phyloP scores from a whole-genome alignment of 2,329 filamentous ascomycete species.

The Monosporascus sp. region DNA sequence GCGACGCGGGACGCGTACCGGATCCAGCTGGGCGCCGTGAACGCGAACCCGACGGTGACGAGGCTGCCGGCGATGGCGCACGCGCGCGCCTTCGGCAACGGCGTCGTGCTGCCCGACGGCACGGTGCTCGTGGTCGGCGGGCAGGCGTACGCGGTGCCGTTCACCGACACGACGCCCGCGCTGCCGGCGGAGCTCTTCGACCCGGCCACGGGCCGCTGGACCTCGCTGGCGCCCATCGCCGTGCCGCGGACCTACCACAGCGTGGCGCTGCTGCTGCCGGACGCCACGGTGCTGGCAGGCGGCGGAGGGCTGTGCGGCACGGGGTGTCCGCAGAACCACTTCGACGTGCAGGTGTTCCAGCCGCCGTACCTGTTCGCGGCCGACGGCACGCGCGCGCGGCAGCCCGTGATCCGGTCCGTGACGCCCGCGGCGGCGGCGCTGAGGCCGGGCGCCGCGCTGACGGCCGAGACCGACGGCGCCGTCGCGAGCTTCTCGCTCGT shows the following conservation, averaged over 20 bases:
- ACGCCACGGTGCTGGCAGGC: slow-evolving; percentile 40
- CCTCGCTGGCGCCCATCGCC: slow-evolving; percentile 22
- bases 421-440: slow-evolving; percentile 19
- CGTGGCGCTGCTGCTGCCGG: slow-evolving; percentile 35
- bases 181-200: slow-evolving; percentile 36
- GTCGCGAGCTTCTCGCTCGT: slow-evolving; percentile 34
- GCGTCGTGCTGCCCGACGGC: slow-evolving; percentile 37
- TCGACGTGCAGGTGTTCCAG: slow-evolving; percentile 43
- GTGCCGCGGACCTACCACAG: slow-evolving; percentile 39
- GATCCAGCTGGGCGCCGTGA: slow-evolving; percentile 33
- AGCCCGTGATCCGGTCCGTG: slow-evolving; percentile 34
- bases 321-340: slow-evolving; percentile 39
- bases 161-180: slow-evolving; percentile 30
- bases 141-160: slow-evolving; percentile 29
- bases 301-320: slow-evolving; percentile 42
- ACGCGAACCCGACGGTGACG: slow-evolving; percentile 20
- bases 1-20: slow-evolving; percentile 38
- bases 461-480: slow-evolving; percentile 22
- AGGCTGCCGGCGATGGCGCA: slow-evolving; percentile 30
- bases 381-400: slow-evolving; percentile 28
- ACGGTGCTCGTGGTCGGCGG: slow-evolving; percentile 36
- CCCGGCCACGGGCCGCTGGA: slow-evolving; percentile 29
- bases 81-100: slow-evolving; percentile 33
- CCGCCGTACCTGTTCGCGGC: slow-evolving; percentile 45
- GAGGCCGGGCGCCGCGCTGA: slow-evolving; percentile 27